These are phyloP conservation scores for Grosmannia penicillata DNA, from an alignment of 2,329 filamentous ascomycete species.

Conservation along the genomic window DNA sequence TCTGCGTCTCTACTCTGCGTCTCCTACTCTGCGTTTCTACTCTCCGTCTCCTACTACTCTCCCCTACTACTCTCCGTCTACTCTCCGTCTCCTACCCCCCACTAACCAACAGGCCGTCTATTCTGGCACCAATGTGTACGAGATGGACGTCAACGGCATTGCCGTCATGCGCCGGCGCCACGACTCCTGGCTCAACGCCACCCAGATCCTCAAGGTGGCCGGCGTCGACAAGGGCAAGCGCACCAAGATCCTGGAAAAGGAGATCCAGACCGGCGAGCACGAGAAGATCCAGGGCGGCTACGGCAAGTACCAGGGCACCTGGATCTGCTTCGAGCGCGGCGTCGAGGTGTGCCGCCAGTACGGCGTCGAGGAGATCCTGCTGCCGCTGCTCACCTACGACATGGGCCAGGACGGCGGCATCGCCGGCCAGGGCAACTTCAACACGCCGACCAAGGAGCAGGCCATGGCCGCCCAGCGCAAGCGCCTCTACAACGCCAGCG, in stretches of 20 bases:
- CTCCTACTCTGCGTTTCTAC: background rate
- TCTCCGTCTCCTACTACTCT: background rate
- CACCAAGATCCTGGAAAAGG: conserved; percentile 95
- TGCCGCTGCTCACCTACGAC: conserved; percentile 65
- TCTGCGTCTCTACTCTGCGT: background rate
- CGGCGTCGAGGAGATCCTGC: conserved; percentile 61
- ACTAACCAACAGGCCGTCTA: conserved; percentile 53
- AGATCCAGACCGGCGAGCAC: conserved; percentile 89
- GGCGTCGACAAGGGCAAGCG: conserved; percentile 95
- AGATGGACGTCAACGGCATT: conserved; percentile 90
- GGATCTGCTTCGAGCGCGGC: conserved; percentile 89
- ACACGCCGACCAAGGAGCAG: conserved; percentile 96
- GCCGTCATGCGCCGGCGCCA: conserved; percentile 91
- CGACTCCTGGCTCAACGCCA: conserved; percentile 95
- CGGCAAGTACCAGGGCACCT: conserved; percentile 97
- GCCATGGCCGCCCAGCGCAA: conserved; percentile 94
- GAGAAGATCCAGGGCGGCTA: conserved; percentile 98
- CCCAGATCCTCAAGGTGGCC: conserved; percentile 94
- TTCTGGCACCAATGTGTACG: conserved; percentile 90
- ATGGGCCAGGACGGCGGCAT: conserved; percentile 61
- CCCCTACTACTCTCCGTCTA: no score
- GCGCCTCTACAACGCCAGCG: conserved; percentile 66
- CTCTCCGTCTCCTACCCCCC: background rate
- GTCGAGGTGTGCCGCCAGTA: conserved; percentile 79
- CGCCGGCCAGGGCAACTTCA: conserved; percentile 60